Evolutionary conservation across 176 grass and related monocot species (phyloP).

Genomic region (Microstegium vimineum): DNA sequence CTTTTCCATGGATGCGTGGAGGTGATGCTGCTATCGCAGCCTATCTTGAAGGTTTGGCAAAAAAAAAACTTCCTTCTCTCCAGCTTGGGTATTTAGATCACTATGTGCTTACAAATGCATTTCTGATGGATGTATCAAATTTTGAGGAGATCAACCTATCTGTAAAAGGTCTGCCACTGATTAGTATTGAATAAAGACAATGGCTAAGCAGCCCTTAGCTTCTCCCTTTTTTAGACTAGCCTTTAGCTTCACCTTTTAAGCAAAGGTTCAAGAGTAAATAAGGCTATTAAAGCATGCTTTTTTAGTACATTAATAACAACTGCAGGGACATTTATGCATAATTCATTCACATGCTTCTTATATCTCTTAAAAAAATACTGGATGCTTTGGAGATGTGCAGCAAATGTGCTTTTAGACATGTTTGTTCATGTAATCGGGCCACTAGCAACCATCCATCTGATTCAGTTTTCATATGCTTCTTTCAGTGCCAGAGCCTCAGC

Average conservation of each 20-base stretch:
- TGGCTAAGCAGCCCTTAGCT: neutral
- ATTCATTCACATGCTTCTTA: neutral
- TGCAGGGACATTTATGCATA: neutral
- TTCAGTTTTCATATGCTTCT: neutral
- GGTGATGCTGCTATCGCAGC: neutral
- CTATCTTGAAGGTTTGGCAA: neutral
- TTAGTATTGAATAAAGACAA: neutral
- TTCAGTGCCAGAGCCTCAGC: constrained; percentile 76
- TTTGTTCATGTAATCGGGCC: neutral
- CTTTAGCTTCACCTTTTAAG: constrained; percentile 8
- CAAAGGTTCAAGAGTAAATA: neutral
- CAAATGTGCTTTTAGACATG: neutral
- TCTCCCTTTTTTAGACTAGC: neutral
- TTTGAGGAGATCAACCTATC: neutral
- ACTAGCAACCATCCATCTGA: neutral
- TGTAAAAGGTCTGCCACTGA: neutral
- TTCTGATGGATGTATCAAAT: neutral
- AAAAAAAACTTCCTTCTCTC: neutral
- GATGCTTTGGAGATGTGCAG: neutral
- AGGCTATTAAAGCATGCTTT: neutral
- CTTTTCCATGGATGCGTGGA: neutral
- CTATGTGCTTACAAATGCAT: neutral
- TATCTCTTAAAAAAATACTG: neutral
- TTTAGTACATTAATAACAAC: too few relatives aligned
- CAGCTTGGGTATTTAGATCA: neutral